A percentile compares a stretch with the other conserved stretches of the same genome.
Evolutionary conservation across 495 filamentous ascomycete species (phyloP).

Genomic region (Clohesyomyces aquaticus): DNA sequence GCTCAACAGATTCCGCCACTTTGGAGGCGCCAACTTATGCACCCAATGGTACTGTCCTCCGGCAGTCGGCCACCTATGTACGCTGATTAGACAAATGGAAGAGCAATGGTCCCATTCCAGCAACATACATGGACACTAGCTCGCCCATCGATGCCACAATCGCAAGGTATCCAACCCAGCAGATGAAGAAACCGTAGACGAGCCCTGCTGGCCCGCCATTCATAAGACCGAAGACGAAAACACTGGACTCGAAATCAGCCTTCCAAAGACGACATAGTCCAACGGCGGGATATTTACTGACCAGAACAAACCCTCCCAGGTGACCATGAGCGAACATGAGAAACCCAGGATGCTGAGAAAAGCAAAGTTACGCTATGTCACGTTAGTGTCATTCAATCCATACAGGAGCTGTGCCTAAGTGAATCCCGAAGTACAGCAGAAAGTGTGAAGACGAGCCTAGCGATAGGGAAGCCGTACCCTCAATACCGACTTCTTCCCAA

Average conservation of each 20-base stretch:
- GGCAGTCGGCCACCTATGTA: slow-evolving; percentile 20
- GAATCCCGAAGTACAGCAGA: not conserved
- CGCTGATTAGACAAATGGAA: not conserved
- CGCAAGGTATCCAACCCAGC: slow-evolving; percentile 1
- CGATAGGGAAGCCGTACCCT: slow-evolving; percentile 2
- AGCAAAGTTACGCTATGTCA: slow-evolving; percentile 7
- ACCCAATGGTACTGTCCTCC: slow-evolving; percentile 32
- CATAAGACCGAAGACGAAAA: not conserved
- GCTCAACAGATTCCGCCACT: slow-evolving; percentile 9
- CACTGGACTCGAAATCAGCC: too few species aligned
- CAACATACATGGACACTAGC: slow-evolving; percentile 20
- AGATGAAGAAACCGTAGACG: not conserved
- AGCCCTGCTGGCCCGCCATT: slow-evolving; percentile 26
- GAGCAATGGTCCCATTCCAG: not conserved
- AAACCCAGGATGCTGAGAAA: slow-evolving; percentile 9
- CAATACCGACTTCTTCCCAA: slow-evolving; percentile 12
- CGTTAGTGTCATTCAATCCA: not conserved
- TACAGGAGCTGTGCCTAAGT: too few species aligned
- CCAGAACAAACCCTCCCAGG: slow-evolving; percentile 8
- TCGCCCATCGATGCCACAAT: slow-evolving; percentile 10
- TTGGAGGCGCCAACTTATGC: slow-evolving; percentile 14
- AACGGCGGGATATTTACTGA: not conserved
- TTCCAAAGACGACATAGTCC: too few species aligned
- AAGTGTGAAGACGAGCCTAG: too few species aligned
- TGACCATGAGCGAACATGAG: slow-evolving; percentile 16